Evolutionary conservation across 129 eudicot genomes (phyloP), one percentile per base, ranked within the genome.

Genomic region (Chrysanthemum seticuspe): DNA sequence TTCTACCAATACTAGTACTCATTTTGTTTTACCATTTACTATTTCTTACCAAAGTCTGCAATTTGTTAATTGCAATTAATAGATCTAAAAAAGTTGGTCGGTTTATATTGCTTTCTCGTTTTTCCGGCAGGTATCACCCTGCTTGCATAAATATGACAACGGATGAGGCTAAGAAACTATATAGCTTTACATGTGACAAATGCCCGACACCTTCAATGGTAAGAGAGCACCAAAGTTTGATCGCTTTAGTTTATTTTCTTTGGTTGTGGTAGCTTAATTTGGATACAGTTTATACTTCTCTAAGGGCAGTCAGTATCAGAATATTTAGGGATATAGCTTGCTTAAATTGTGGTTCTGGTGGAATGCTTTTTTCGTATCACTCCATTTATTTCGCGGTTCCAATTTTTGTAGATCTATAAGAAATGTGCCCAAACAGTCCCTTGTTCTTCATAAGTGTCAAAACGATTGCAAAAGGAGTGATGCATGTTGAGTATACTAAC

Each of bases 81-180:
- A 36, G 27, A 2, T 25, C 27, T 25, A 25, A 25, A 25, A 25
- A 25, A 25, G 27, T 25, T 25, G 40, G 40, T 5, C 2, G 16
- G n/a, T 21, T 31, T 68, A 29, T 48, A 25, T 58, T 8, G n/a
- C 51, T n/a, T 13, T 34, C 13, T 12, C 5, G 21, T 69, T 13
- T 68, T 31, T 62, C 76, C 54, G 96, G 80, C 63, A 89, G 96
- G 96, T 89, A 82, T 74, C 96, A 89, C 81, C 92, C 92, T 40
- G 78, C 84, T 67, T 89, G 96, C 81, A 75, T 89, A 65, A 79
- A 81, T 49, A 74, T 86, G 92, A 84, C 85, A 12, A 64, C 65
- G 45, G 90, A 78, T 23, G 72, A 87, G 70, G 96, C 90, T 29
- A 89, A 84, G 79, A 73, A 54, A 68, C 74, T 89, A 54, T 89